Percentiles rank a stretch among this genome's conserved stretches.
Evolutionary conservation across 2,329 filamentous ascomycete species (phyloP).

Genomic region (Chalara sp.): DNA sequence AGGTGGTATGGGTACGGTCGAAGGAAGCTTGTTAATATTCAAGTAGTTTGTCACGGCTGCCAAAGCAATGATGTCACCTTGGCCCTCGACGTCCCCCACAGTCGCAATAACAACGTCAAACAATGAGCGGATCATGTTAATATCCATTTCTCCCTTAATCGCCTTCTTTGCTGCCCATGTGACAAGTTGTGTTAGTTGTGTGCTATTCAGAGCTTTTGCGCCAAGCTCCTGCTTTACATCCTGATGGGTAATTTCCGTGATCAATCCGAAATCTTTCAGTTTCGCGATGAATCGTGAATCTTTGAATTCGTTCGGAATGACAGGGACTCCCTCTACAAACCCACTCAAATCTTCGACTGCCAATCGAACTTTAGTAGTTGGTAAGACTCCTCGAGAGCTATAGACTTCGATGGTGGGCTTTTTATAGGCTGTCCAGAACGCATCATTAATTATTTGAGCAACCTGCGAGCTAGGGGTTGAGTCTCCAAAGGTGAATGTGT

Average conservation of each 20-base stretch:
- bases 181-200: slow-evolving; percentile 76
- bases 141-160: slow-evolving; percentile 64
- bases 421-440: slow-evolving; percentile 89
- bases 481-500: slow-evolving; percentile 81
- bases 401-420: slow-evolving; percentile 80
- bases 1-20: slow-evolving; percentile 73
- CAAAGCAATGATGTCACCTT: slow-evolving; percentile 69
- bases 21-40: slow-evolving; percentile 69
- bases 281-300: slow-evolving; percentile 71
- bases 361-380: slow-evolving; percentile 77
- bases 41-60: slow-evolving; percentile 70
- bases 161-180: slow-evolving; percentile 75
- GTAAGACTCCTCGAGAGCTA: slow-evolving; percentile 79
- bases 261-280: slow-evolving; percentile 74
- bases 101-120: slow-evolving; percentile 76
- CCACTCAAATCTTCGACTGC: slow-evolving; percentile 56
- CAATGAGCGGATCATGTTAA: slow-evolving; percentile 57
- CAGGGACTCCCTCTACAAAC: slow-evolving; percentile 85
- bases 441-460: slow-evolving; percentile 83
- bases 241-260: slow-evolving; percentile 79
- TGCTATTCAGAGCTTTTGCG: slow-evolving; percentile 69
- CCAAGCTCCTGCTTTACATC: slow-evolving; percentile 83
- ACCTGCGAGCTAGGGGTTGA: slow-evolving; percentile 84
- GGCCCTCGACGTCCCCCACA: slow-evolving; percentile 48
- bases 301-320: slow-evolving; percentile 71